Percentiles rank a stretch among this genome's conserved stretches.
These are phyloP conservation scores for Pichia sp. DNA, from an alignment of 1,139 yeast genomes.

Conservation along the genomic window DNA sequence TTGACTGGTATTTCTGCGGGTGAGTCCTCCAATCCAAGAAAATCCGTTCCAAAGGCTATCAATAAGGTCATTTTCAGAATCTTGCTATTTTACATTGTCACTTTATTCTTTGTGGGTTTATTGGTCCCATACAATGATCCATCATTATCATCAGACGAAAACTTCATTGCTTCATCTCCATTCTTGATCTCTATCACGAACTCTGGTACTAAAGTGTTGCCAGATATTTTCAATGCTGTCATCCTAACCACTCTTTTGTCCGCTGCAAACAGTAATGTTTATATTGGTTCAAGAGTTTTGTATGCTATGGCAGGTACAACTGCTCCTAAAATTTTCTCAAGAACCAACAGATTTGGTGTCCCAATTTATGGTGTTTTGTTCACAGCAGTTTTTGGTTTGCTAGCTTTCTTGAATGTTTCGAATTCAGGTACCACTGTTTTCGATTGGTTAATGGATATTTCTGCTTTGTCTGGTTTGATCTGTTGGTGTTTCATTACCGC, in stretches of 20 bases:
- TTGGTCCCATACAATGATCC: slow-evolving; percentile 74
- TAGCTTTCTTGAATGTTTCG: slow-evolving; percentile 64
- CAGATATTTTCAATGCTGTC: slow-evolving; percentile 70
- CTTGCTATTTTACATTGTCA: slow-evolving; percentile 68
- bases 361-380: slow-evolving; percentile 52
- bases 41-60: slow-evolving; percentile 78
- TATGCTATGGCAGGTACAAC: slow-evolving; percentile 58
- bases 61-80: slow-evolving; percentile 78
- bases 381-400: slow-evolving; percentile 53
- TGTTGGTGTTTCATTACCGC: slow-evolving; percentile 65
- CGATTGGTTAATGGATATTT: slow-evolving; percentile 74
- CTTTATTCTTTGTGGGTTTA: slow-evolving; percentile 74
- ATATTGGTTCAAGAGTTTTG: slow-evolving; percentile 67
- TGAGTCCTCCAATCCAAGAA: slow-evolving; percentile 76
- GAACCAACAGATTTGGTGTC: slow-evolving; percentile 55
- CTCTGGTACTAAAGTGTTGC: slow-evolving; percentile 62
- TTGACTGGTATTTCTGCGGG: slow-evolving; percentile 86
- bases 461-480: slow-evolving; percentile 69
- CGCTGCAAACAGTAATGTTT: slow-evolving; percentile 74
- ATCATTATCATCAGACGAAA: slow-evolving; percentile 18
- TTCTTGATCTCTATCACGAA: slow-evolving; percentile 52
- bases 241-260: slow-evolving; percentile 61
- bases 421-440: slow-evolving; percentile 60
- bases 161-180: slow-evolving; percentile 39
- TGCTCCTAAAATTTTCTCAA: slow-evolving; percentile 50